These are phyloP conservation scores for Porcisia hertigi DNA, from an alignment of 208 protist species.

Conservation along the genomic window DNA sequence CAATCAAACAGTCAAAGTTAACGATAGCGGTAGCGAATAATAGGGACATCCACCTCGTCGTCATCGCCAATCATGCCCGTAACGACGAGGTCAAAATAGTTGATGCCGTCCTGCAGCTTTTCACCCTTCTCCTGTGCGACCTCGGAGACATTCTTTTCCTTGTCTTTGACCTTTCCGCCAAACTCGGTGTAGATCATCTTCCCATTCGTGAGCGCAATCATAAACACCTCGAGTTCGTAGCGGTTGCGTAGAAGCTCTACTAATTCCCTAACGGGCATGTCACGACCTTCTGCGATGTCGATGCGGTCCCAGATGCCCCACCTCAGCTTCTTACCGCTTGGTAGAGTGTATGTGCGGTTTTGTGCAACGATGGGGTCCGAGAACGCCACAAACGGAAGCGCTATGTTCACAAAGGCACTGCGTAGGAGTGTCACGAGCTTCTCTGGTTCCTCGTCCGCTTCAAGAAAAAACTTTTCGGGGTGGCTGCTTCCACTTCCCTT, in stretches of 20 bases:
- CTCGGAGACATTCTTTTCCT: slow-evolving; percentile 57
- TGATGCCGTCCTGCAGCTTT: slow-evolving; percentile 50
- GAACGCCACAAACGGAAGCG: slow-evolving; percentile 96
- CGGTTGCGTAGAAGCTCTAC: slow-evolving; percentile 84
- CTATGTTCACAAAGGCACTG: slow-evolving; percentile 98
- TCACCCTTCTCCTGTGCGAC: slow-evolving; percentile 67
- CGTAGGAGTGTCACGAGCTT: slow-evolving; percentile 81
- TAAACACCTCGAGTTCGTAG: slow-evolving; percentile 93
- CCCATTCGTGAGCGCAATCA: slow-evolving; percentile 86
- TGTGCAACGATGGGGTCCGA: slow-evolving; percentile 93
- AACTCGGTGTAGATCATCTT: slow-evolving; percentile 88
- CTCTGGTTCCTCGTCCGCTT: slow-evolving; percentile 38
- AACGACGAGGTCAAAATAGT: slow-evolving; percentile 74
- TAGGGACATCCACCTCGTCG: slow-evolving; percentile 80
- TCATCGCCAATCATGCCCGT: slow-evolving; percentile 79
- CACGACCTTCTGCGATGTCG: slow-evolving; percentile 93
- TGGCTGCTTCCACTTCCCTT: slow-evolving; percentile 2
- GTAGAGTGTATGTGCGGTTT: slow-evolving; percentile 51
- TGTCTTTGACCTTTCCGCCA: slow-evolving; percentile 76
- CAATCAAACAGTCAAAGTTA: neutral
- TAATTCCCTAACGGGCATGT: slow-evolving; percentile 95
- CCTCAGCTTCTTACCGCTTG: slow-evolving; percentile 50
- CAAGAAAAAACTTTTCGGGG: slow-evolving; percentile 15
- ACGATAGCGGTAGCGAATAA: slow-evolving; percentile 69
- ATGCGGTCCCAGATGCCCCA: slow-evolving; percentile 98